Base-by-base conservation (phyloP, 805 yeast species). In the Ogataea salicorniae region DNA sequence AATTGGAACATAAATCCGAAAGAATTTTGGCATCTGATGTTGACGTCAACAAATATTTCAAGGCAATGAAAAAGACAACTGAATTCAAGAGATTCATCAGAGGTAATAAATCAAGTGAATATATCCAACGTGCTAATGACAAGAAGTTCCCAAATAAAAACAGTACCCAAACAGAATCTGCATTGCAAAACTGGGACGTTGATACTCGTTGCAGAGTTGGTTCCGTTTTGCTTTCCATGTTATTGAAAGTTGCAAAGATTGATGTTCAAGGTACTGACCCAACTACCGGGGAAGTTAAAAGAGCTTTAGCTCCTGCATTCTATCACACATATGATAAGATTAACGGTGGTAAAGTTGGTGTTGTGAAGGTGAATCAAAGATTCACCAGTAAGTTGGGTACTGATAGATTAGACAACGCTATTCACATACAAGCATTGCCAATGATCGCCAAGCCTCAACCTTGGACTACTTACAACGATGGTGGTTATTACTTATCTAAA, bases 391-490 rank as follows among this genome's bases (percentile, higher is more conserved):
- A 79, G 57, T 66, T 94, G 44, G 82, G 88, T 9, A 80, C 84
- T 3, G 90, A 83, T 43, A 72, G 80, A 34, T 68, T 81, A 6
- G 73, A 75, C 22, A 83, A 84, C 43, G 74, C 86, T 1, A 80
- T 86, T 5, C 65, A 76, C 18, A 96, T 98, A 0, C 97, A 92
- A 64, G 74, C 79, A 51, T 72, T 94, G 45, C 99, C 99, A 8
- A 94, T 94, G 99, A 72, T 94, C 42, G 84, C 87, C 8, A 79
- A 81, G 52, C 99, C 99, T n/a, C 72, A 81, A 46, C 88, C 89
- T 5, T 94, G 99, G 99, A 76, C 81, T 0, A 69, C 80, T 11
- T 83, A 83, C 77, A 81, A 83, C 59, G 77, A 78, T 47, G 99
- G 99, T 55, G 99, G 97, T 0, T 91, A 88, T 59, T 72, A 78